Conservation (phyloP, 805 yeast genomes). For the Ogataea pilisensis region DNA sequence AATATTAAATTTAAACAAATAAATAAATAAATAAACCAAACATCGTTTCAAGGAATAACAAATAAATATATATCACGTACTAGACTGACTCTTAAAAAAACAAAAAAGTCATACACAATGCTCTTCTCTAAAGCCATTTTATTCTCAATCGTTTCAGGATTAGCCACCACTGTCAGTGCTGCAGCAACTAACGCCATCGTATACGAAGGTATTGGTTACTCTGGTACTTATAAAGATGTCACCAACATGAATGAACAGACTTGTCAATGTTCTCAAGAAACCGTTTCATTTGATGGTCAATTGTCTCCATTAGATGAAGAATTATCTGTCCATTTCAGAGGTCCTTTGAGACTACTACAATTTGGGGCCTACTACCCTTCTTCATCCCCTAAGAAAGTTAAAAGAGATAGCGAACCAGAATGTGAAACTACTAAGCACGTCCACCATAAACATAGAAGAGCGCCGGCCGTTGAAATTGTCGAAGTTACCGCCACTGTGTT, state of each 20-base stretch:
- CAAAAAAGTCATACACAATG: constrained; percentile 14
- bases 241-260: constrained; percentile 58
- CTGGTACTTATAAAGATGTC: constrained; percentile 74
- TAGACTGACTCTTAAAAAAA: too few relatives aligned
- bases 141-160: constrained; percentile 19
- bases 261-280: constrained; percentile 65
- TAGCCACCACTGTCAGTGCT: constrained; percentile 20
- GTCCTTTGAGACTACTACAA: constrained; percentile 74
- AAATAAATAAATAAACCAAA: neutral
- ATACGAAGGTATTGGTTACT: constrained; percentile 69
- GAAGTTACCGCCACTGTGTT: constrained; percentile 76
- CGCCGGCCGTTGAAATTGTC: constrained; percentile 58
- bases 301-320: constrained; percentile 84
- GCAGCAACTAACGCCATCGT: constrained; percentile 50
- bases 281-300: constrained; percentile 60
- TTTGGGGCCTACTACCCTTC: constrained; percentile 87
- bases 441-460: constrained; percentile 55
- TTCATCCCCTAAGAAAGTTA: constrained; percentile 34
- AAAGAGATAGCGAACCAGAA: constrained; percentile 36
- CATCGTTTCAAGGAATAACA: neutral
- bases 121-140: constrained; percentile 18
- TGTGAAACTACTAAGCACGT: constrained; percentile 42
- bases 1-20: too few relatives aligned
- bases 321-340: constrained; percentile 84
- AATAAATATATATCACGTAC: neutral